Evolutionary conservation across 1,284 basidiomycete genomes (phyloP), one percentile per base, ranked within the genome.

Genomic region (Ustilago curta): DNA sequence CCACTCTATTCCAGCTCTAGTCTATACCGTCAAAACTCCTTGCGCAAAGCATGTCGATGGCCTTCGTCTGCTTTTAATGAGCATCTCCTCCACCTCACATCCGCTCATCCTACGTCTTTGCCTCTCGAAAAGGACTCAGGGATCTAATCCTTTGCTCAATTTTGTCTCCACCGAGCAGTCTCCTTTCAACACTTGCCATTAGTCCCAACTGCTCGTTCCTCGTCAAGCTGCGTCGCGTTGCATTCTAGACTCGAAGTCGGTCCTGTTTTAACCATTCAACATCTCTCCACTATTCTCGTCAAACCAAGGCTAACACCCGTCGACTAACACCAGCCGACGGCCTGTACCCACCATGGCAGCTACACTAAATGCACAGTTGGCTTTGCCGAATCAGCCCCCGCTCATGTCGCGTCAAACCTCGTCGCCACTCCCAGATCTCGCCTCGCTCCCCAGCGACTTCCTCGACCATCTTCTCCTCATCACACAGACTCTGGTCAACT

Each of bases 401-500:
- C 47, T 59, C 32, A 76, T 78, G 76, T 65, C 73, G 23, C 71
- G 80, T 42, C 66, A 58, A 32, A 82, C 80, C n/a, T 70, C 79
- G 7, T 72, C 75, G 0, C 78, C 78, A 9, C 67, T 82, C 21
- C 80, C 80, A 1, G 66, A 70, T 58, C 59, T 68, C 2, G 70
- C 53, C n/a, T 54, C 76, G 25, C 67, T 81, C 3, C 80, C 80
- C 11, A 61, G 39, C 56, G 72, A 82, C 42, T 81, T 82, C 37
- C 60, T 82, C 51, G 80, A 82, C 68, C 79, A 82, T 54, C 74
- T 82, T 53, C 59, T 74, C 25, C 64, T 80, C 54, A 68, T 82
- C 55, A 82, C 80, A 40, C 70, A 78, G 59, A 64, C 68, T 4
- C 48, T 82, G 32, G 73, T 79, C 68, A 71, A 78, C 63, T 66